Percentiles rank a stretch among this genome's conserved stretches.
Evolutionary conservation across 768 basidiomycete species (phyloP).

Genomic region (Crassisporium funariophilum): DNA sequence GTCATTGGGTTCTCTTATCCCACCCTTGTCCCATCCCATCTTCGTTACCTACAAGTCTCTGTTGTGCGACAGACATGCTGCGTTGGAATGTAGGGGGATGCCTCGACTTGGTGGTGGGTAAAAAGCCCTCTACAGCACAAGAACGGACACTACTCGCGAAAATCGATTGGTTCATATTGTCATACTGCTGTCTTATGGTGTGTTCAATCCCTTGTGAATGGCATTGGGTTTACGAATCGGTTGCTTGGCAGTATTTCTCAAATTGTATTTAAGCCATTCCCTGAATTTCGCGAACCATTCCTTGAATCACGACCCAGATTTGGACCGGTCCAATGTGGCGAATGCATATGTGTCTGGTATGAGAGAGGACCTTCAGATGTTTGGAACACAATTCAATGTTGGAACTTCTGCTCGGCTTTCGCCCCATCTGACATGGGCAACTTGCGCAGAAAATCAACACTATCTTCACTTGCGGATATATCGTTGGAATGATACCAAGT

Average conservation of each 20-base stretch:
- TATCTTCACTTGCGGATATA: constrained; percentile 75
- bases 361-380: constrained; percentile 70
- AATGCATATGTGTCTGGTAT: constrained; percentile 84
- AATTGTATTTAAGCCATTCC: constrained; percentile 46
- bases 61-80: no score
- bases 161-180: constrained; percentile 67
- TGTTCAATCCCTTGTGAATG: constrained; percentile 1
- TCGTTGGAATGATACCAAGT: constrained; percentile 76
- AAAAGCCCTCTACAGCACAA: constrained; percentile 36
- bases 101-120: no score
- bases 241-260: constrained; percentile 56
- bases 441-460: constrained; percentile 61
- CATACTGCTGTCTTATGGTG: constrained; percentile 73
- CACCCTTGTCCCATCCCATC: background rate
- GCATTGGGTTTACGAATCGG: background rate
- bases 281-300: constrained; percentile 2
- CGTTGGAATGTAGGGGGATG: background rate
- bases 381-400: constrained; percentile 64
- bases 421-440: constrained; percentile 6
- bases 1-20: background rate
- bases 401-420: constrained; percentile 12
- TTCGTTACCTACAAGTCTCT: no score
- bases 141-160: constrained; percentile 60
- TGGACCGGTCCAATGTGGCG: constrained; percentile 67
- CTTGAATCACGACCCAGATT: constrained; percentile 39